Evolutionary conservation across 2,329 filamentous ascomycete species (phyloP).

Genomic region (Akanthomyces muscarius): DNA sequence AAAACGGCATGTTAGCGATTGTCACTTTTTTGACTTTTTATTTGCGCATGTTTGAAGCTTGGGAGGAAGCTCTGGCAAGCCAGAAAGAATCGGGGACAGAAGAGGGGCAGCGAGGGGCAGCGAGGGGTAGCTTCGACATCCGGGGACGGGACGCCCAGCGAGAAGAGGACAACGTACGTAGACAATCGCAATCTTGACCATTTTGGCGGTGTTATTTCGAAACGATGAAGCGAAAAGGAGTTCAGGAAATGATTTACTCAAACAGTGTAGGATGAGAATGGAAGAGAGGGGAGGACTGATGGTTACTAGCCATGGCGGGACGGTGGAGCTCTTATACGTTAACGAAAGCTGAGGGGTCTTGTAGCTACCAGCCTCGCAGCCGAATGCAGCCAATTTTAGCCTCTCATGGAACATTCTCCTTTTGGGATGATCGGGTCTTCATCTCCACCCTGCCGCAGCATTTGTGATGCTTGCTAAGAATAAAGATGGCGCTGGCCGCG

Average conservation of each 20-base stretch:
- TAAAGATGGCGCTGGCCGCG: background rate
- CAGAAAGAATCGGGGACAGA: background rate
- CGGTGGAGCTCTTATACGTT: slow-evolving; percentile 14
- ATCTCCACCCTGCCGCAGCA: slow-evolving; percentile 2
- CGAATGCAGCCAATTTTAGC: background rate
- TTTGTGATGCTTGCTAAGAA: slow-evolving; percentile 6
- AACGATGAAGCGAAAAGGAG: slow-evolving; percentile 27
- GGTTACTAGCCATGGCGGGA: background rate
- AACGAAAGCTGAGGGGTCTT: background rate
- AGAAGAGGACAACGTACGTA: slow-evolving; percentile 56
- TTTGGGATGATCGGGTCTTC: background rate
- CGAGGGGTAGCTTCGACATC: background rate
- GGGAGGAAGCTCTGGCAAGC: background rate
- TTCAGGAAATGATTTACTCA: background rate
- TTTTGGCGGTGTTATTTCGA: slow-evolving; percentile 41
- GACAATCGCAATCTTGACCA: slow-evolving; percentile 91
- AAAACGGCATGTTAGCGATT: background rate
- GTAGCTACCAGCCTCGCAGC: background rate
- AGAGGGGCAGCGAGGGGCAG: too few species aligned
- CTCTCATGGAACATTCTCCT: background rate
- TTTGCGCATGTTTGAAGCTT: background rate
- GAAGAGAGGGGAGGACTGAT: background rate
- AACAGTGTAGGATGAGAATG: background rate
- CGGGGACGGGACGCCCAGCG: background rate
- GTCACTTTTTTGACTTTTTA: background rate